phyloP scores from a whole-genome alignment of 148 eudicot species.

The Rhododendron mucronatum region DNA sequence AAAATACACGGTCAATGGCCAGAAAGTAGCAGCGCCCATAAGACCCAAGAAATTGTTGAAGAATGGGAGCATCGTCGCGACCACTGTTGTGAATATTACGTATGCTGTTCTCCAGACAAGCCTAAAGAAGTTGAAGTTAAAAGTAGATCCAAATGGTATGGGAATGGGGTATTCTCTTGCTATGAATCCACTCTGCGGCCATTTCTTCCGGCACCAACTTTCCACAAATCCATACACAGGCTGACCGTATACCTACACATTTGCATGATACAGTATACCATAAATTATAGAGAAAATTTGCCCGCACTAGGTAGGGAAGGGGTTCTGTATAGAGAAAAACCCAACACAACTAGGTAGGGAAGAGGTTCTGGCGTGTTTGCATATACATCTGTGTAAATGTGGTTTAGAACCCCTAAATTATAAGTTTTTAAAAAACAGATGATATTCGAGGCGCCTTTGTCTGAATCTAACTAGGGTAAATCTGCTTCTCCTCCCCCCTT shows the following conservation, averaged over 20 bases:
- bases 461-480: background rate
- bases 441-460: background rate
- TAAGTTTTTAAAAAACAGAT: background rate
- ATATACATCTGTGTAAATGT: background rate
- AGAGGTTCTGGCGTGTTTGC: background rate
- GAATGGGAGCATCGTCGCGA: slow-evolving; percentile 61
- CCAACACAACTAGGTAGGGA: background rate
- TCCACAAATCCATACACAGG: slow-evolving; percentile 52
- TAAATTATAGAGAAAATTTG: background rate
- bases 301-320: background rate
- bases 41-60: slow-evolving; percentile 65
- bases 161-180: slow-evolving; percentile 25
- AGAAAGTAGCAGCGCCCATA: slow-evolving; percentile 50
- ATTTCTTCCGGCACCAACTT: slow-evolving; percentile 19
- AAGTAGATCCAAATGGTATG: slow-evolving; percentile 16
- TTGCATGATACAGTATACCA: background rate
- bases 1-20: slow-evolving; percentile 64
- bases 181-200: slow-evolving; percentile 44
- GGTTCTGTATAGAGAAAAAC: background rate
- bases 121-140: slow-evolving; percentile 32
- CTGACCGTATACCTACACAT: slow-evolving; percentile 44
- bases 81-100: slow-evolving; percentile 30
- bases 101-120: slow-evolving; percentile 48
- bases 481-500: background rate
- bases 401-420: background rate